Conservation (phyloP, 768 basidiomycete genomes). For the Boletus vinaceobasis region DNA sequence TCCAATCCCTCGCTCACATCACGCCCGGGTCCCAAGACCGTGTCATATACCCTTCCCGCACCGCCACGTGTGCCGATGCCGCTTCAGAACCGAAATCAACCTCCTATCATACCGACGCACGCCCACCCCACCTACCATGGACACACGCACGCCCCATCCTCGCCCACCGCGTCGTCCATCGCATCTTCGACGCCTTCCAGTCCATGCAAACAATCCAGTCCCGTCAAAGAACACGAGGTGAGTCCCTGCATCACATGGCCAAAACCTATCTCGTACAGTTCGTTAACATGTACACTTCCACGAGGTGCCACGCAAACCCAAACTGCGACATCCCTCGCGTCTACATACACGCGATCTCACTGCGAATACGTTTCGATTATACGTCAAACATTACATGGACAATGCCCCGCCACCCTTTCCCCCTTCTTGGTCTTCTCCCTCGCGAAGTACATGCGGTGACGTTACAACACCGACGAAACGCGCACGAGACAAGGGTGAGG, state of each 20-base stretch:
- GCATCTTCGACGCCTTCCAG: slow-evolving; percentile 30
- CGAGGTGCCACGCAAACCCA: slow-evolving; percentile 30
- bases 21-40: neutral
- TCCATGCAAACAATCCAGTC: slow-evolving; percentile 27
- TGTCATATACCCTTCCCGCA: slow-evolving; percentile 8
- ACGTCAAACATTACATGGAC: slow-evolving; percentile 79
- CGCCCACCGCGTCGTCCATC: slow-evolving; percentile 21
- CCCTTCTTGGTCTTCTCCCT: neutral
- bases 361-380: slow-evolving; percentile 67
- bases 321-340: slow-evolving; percentile 70
- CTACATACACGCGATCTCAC: slow-evolving; percentile 66
- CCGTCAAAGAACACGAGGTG: slow-evolving; percentile 14
- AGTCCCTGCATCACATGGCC: neutral
- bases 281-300: neutral
- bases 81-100: slow-evolving; percentile 7
- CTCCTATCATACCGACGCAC: neutral
- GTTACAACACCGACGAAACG: slow-evolving; percentile 35
- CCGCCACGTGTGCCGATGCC: slow-evolving; percentile 13
- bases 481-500: slow-evolving; percentile 6
- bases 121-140: neutral
- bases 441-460: slow-evolving; percentile 2
- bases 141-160: slow-evolving; percentile 13
- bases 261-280: neutral
- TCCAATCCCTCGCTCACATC: slow-evolving; percentile 9
- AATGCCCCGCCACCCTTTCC: slow-evolving; percentile 33